These are phyloP conservation scores for Schizosaccharomyces octosporus DNA, from an alignment of 805 yeast species.

Conservation along the genomic window DNA sequence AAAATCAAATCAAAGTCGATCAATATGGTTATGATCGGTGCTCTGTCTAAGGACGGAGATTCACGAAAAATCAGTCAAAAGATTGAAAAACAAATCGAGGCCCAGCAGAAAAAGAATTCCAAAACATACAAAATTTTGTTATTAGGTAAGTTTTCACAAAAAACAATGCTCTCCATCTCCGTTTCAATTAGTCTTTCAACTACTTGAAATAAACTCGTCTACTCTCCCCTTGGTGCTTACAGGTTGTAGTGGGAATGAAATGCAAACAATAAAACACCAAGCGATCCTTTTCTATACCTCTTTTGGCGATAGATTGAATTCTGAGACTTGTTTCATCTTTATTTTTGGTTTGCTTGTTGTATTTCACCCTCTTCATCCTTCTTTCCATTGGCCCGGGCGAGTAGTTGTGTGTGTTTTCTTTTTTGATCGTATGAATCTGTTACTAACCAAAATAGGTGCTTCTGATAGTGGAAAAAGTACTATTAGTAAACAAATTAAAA, in stretches of 20 bases:
- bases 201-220: neutral
- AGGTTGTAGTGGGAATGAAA: too few species aligned
- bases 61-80: constrained; percentile 17
- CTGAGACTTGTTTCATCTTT: too few species aligned
- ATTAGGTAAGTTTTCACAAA: constrained; percentile 15
- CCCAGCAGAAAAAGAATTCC: constrained; percentile 5
- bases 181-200: neutral
- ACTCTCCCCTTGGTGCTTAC: neutral
- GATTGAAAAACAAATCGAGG: constrained; percentile 18
- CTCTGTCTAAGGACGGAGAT: neutral
- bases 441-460: constrained; percentile 21
- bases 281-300: neutral
- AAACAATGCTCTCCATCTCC: neutral
- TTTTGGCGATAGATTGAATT: constrained; percentile 17
- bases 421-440: too few species aligned
- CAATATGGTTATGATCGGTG: neutral
- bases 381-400: too few species aligned
- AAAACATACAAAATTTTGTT: constrained; percentile 48
- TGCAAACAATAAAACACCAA: too few species aligned
- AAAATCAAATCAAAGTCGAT: neutral
- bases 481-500: constrained; percentile 59
- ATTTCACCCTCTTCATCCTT: too few species aligned
- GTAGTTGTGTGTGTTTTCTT: too few species aligned
- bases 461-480: constrained; percentile 76
- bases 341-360: too few species aligned